Base-by-base conservation (phyloP, 2,329 filamentous ascomycete genomes). In the Claviceps purpurea region DNA sequence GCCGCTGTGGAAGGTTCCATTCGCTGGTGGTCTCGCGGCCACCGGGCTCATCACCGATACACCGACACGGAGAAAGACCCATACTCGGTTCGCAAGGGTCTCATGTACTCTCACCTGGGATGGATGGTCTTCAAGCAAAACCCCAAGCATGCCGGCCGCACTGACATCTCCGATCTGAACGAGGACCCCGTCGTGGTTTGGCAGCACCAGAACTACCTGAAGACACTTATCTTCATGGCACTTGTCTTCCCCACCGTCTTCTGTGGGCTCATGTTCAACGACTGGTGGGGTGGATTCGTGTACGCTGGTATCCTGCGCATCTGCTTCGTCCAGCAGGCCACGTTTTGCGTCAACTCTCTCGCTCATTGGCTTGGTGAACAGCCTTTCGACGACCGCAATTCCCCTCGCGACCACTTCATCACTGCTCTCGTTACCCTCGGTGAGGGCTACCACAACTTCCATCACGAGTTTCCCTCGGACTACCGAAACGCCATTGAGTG, bases 121-220 rank as follows among this genome's bases (percentile, higher is more conserved):
- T 94, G 88, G 88, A 93, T 94, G 87, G 71, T 94, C 63, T 82
- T 94, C 78, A 91, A 91, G 77, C 88, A 94, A 73, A 91, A 94
- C 74, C 87, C 87, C 58, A 91, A 91, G 78, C 79, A 85, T 56
- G 87, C 89, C 62, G 89, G 89, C 63, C 86, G 88, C 56, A 90
- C 87, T 68, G 88, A 94, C 61, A 93, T 94, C 63, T 84, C 85
- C 61, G 89, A 94, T 63, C 74, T 94, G 60, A 93, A 93, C 72
- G 86, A 91, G 67, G 87, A 93, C 64, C 75, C 84, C 49, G 79
- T 94, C 54, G 88, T 94, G 44, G 79, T 90, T 60, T 93, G 84
- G 84, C 88, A 94, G 71, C 88, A 94, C 76, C 82, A 81, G 66
- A 78, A 94, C 75, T 94, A 89, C 72, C 76, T 93, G 68, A 88